phyloP scores from a whole-genome alignment of 306 rosid species.

The Quercus robur region DNA sequence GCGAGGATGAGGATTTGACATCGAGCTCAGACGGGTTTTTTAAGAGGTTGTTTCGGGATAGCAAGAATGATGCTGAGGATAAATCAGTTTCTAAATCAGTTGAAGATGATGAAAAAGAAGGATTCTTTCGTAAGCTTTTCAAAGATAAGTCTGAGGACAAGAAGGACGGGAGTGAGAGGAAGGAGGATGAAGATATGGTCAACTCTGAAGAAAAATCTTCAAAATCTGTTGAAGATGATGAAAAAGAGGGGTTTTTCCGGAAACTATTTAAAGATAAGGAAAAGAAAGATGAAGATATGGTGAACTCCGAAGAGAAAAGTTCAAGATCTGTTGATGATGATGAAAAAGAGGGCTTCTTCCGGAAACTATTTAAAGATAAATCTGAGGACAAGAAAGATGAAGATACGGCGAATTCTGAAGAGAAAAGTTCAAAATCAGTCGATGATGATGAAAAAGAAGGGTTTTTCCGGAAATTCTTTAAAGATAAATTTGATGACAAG shows the following conservation, averaged over 20 bases:
- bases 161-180: constrained; percentile 49
- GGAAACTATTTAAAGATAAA: constrained; percentile 72
- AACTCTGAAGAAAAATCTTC: constrained; percentile 56
- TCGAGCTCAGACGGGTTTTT: constrained; percentile 85
- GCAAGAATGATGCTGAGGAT: constrained; percentile 70
- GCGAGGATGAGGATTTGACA: constrained; percentile 73
- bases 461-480: constrained; percentile 62
- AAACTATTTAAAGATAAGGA: constrained; percentile 81
- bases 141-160: constrained; percentile 81
- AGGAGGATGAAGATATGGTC: constrained; percentile 43
- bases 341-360: constrained; percentile 85
- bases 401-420: constrained; percentile 43
- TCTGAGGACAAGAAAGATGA: constrained; percentile 73
- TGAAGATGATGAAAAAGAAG: constrained; percentile 83
- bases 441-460: constrained; percentile 92
- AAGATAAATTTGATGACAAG: constrained; percentile 76
- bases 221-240: constrained; percentile 69
- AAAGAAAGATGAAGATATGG: constrained; percentile 55
- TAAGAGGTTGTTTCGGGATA: constrained; percentile 85
- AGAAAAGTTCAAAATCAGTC: constrained; percentile 44
- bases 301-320: constrained; percentile 53
- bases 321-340: constrained; percentile 62
- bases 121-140: constrained; percentile 71
- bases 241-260: constrained; percentile 79
- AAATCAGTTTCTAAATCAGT: constrained; percentile 35